These are phyloP conservation scores for Chenopodium album DNA, from an alignment of 148 eudicot genomes.

Conservation along the genomic window DNA sequence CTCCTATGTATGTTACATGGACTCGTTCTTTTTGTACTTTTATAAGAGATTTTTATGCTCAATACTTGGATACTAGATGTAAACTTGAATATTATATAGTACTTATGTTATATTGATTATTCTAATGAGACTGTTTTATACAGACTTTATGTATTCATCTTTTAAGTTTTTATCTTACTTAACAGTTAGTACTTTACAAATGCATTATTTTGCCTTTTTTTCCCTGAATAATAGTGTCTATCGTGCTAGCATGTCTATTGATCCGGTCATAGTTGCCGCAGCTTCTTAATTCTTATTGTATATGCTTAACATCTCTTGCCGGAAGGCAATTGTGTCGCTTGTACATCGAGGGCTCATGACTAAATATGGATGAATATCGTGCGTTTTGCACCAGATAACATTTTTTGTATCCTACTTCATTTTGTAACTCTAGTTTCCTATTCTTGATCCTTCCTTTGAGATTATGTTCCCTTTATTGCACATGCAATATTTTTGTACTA, in stretches of 20 bases:
- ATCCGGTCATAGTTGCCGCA: not conserved
- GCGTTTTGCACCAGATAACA: not conserved
- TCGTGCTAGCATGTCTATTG: not conserved
- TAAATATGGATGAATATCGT: not conserved
- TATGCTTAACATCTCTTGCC: not conserved
- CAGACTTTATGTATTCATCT: not conserved
- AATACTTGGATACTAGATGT: not conserved
- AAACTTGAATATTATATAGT: not conserved
- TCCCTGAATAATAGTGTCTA: not conserved
- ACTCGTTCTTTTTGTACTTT: not conserved
- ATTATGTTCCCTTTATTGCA: not conserved
- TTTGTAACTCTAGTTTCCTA: not conserved
- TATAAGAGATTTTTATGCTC: not conserved
- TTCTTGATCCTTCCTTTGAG: not conserved
- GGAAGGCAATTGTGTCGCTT: not conserved
- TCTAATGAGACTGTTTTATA: not conserved
- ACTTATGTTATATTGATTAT: not conserved
- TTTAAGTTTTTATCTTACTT: not conserved
- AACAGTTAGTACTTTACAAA: not conserved
- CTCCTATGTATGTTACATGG: conserved; percentile 7
- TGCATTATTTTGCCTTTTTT: not conserved
- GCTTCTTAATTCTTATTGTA: not conserved
- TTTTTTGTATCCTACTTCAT: not conserved
- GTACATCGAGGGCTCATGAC: not conserved
- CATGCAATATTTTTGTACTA: not conserved